Percentiles rank a stretch among this genome's conserved stretches.
These are phyloP conservation scores for Talaromyces funiculosus DNA, from an alignment of 2,329 filamentous ascomycete genomes.

Conservation along the genomic window DNA sequence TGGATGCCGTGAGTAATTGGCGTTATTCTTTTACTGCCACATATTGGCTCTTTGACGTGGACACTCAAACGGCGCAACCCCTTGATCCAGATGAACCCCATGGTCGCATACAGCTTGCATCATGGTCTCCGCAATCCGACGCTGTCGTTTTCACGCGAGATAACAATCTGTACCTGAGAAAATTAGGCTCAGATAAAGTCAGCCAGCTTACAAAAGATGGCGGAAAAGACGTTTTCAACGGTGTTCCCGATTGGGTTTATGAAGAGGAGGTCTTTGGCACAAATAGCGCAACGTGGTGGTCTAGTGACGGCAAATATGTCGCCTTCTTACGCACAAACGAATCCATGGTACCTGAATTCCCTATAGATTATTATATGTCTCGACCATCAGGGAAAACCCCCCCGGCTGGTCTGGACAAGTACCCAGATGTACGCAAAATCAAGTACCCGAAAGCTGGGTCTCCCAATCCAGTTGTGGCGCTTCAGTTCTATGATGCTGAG, in stretches of 20 bases:
- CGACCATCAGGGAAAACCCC: conserved; percentile 71
- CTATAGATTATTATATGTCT: conserved; percentile 87
- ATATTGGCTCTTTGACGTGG: conserved; percentile 92
- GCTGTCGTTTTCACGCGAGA: conserved; percentile 82
- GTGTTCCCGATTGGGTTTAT: conserved; percentile 96
- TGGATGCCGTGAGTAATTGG: conserved; percentile 70
- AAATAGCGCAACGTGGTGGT: conserved; percentile 92
- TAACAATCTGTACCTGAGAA: conserved; percentile 84
- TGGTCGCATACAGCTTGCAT: conserved; percentile 71
- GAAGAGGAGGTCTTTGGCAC: conserved; percentile 77
- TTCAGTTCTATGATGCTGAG: conserved; percentile 81
- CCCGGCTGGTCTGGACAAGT: conserved; percentile 68
- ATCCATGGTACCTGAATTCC: conserved; percentile 82
- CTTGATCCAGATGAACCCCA: conserved; percentile 64
- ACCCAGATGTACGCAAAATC: conserved; percentile 84
- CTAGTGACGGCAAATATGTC: conserved; percentile 77
- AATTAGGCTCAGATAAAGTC: conserved; percentile 54
- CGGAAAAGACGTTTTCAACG: conserved; percentile 84
- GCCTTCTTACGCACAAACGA: conserved; percentile 94
- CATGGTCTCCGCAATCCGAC: conserved; percentile 83
- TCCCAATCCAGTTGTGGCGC: conserved; percentile 81
- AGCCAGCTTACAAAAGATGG: conserved; percentile 79
- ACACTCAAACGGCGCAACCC: conserved; percentile 68
- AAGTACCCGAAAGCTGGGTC: conserved; percentile 97
- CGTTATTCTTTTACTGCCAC: conserved; percentile 78